Percentiles rank a stretch among this genome's conserved stretches.
Conservation (phyloP, 352 stramenopile species). For the Globisporangium alternatum region DNA sequence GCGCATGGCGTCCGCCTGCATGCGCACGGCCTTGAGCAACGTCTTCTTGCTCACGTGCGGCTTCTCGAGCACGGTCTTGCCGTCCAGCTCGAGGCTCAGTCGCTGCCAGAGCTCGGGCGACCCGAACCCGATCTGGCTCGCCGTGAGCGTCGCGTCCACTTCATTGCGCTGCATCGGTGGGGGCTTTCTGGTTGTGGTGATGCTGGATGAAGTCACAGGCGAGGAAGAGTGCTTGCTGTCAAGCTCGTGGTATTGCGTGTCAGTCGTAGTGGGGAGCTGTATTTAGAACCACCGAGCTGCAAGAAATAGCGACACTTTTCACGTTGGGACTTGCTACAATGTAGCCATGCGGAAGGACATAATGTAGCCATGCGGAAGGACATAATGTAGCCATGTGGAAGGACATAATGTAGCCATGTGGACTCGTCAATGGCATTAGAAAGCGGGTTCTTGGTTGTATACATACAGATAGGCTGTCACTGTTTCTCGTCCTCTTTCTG, state of each 20-base stretch:
- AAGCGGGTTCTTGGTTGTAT: background rate
- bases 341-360: background rate
- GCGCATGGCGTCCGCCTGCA: slow-evolving; percentile 83
- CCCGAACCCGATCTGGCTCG: slow-evolving; percentile 52
- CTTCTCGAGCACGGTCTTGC: slow-evolving; percentile 75
- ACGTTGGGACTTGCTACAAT: background rate
- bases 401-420: background rate
- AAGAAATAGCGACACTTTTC: background rate
- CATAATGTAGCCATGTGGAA: background rate
- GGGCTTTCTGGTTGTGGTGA: background rate
- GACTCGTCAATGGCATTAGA: background rate
- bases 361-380: background rate
- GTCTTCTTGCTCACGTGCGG: slow-evolving; percentile 83
- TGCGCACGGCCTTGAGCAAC: slow-evolving; percentile 74
- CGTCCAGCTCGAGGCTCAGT: slow-evolving; percentile 75
- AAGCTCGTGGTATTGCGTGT: background rate
- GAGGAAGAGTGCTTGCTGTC: background rate
- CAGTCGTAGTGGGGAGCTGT: background rate
- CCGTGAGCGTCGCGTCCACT: slow-evolving; percentile 58
- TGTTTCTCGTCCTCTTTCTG: background rate
- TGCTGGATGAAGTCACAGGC: background rate
- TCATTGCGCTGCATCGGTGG: slow-evolving; percentile 77
- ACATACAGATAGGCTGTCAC: background rate
- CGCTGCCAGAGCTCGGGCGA: slow-evolving; percentile 79
- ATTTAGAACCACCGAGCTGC: background rate